These are phyloP conservation scores for Somion occarium DNA, from an alignment of 1,284 basidiomycete genomes.

Conservation along the genomic window DNA sequence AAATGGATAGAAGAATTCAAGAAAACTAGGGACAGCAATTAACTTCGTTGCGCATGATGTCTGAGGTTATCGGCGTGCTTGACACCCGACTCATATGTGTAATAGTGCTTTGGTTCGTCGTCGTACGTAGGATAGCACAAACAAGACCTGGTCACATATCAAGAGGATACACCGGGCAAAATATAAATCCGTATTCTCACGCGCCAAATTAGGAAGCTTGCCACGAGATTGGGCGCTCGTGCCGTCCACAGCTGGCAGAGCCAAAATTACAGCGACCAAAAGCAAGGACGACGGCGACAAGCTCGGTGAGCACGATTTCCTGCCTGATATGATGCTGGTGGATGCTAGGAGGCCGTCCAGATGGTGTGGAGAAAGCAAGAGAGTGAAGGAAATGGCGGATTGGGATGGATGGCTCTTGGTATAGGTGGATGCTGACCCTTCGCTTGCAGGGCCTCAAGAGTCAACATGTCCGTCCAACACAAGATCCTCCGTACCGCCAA, in stretches of 20 bases:
- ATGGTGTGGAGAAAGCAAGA: slow-evolving; percentile 10
- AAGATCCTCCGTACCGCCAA: slow-evolving; percentile 98
- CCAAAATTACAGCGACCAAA: slow-evolving; percentile 20
- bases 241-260: slow-evolving; percentile 1
- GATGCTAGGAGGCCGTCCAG: slow-evolving; percentile 11
- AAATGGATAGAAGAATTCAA: slow-evolving; percentile 93
- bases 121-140: not conserved
- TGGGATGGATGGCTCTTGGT: slow-evolving; percentile 39
- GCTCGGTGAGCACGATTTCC: slow-evolving; percentile 39
- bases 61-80: not conserved
- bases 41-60: not conserved
- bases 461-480: slow-evolving; percentile 70
- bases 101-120: not conserved
- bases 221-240: not conserved
- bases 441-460: slow-evolving; percentile 25
- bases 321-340: slow-evolving; percentile 14
- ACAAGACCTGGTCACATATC: not conserved
- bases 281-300: slow-evolving; percentile 38
- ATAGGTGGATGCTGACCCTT: slow-evolving; percentile 40
- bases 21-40: slow-evolving; percentile 32
- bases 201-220: not conserved
- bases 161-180: too few relatives aligned
- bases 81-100: too few relatives aligned
- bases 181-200: too few relatives aligned
- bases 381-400: slow-evolving; percentile 33